These are phyloP conservation scores for Kentomonas sorsogonicus DNA, from an alignment of 208 protist genomes.

Conservation along the genomic window DNA sequence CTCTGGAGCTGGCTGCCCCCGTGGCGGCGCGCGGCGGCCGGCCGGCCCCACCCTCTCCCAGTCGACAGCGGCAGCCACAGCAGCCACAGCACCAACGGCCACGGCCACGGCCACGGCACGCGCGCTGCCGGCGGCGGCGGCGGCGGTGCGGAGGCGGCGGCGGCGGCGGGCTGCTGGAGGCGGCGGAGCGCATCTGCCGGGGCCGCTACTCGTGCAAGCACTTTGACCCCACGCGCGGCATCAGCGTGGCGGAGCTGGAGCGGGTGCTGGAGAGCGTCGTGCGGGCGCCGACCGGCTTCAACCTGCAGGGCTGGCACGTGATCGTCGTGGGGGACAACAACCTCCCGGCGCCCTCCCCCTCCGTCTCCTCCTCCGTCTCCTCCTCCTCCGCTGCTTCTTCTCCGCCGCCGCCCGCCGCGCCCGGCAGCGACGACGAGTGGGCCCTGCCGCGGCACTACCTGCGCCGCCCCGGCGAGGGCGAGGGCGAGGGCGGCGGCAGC, in stretches of 20 bases:
- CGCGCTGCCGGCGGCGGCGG: no score
- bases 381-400: no score
- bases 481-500: no score
- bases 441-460: no score
- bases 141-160: not conserved
- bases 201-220: not conserved
- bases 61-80: not conserved
- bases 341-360: no score
- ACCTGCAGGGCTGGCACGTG: conserved; percentile 45
- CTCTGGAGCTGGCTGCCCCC: not conserved
- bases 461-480: no score
- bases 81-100: not conserved
- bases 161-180: not conserved
- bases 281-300: conserved; percentile 40
- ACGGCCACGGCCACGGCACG: not conserved
- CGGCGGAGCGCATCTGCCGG: not conserved
- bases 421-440: no score
- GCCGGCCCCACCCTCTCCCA: not conserved
- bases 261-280: conserved; percentile 11
- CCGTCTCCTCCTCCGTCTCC: no score
- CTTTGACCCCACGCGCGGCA: not conserved
- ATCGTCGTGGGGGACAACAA: no score
- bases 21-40: no score
- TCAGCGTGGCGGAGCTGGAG: not conserved
- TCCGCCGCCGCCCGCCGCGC: no score